phyloP scores from a whole-genome alignment of 495 filamentous ascomycete species.

The Trichoderma reesei region DNA sequence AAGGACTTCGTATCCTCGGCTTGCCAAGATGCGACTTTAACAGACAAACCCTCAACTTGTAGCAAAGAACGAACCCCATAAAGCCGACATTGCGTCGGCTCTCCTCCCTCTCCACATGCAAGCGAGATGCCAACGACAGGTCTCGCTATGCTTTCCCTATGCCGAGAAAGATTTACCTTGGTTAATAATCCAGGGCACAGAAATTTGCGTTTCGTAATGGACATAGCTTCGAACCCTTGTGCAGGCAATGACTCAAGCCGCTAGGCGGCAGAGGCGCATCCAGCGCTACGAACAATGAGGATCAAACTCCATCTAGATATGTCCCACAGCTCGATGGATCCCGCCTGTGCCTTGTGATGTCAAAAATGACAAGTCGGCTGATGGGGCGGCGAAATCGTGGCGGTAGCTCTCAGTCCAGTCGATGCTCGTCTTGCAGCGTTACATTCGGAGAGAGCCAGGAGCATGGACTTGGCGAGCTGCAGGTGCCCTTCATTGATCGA shows the following conservation, averaged over 20 bases:
- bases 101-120: not conserved
- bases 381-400: too few species aligned
- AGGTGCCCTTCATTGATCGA: not conserved
- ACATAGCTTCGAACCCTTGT: not conserved
- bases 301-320: not conserved
- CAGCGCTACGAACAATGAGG: not conserved
- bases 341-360: not conserved
- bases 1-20: not conserved
- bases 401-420: too few species aligned
- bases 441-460: not conserved
- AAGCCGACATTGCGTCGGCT: not conserved
- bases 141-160: not conserved
- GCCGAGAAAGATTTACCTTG: not conserved
- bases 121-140: not conserved
- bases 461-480: not conserved
- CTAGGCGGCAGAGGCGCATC: not conserved
- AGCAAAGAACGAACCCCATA: not conserved
- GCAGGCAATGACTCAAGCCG: not conserved
- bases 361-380: not conserved
- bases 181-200: not conserved
- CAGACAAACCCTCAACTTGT: not conserved
- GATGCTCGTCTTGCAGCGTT: not conserved
- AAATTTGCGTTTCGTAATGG: constrained; percentile 1
- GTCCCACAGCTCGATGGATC: not conserved
- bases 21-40: not conserved